Percentiles rank a stretch among this genome's conserved stretches.
Evolutionary conservation across 73 alveolate species (phyloP).

Genomic region (Paramecium sexaurelia): DNA sequence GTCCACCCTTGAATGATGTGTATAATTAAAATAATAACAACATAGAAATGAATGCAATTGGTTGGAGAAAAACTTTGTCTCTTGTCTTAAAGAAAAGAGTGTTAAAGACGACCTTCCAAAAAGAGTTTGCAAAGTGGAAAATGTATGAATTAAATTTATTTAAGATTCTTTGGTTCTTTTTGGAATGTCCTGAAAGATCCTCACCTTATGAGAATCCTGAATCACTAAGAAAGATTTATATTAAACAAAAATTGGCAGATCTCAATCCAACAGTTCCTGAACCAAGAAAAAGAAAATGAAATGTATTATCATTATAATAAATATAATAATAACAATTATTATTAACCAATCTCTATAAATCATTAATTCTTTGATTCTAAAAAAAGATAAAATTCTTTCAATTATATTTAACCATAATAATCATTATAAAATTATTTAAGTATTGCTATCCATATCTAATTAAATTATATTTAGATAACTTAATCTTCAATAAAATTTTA

Average conservation of each 20-base stretch:
- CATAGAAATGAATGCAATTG: conserved; percentile 66
- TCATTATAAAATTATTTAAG: conserved; percentile 54
- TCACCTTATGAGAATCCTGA: conserved; percentile 57
- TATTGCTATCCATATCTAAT: conserved; percentile 27
- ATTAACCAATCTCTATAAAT: not conserved
- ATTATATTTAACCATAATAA: conserved; percentile 60
- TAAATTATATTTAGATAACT: not conserved
- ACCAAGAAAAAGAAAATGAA: conserved; percentile 51
- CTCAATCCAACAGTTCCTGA: conserved; percentile 9
- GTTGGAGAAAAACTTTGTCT: conserved; percentile 58
- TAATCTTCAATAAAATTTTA: conserved; percentile 59
- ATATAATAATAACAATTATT: not conserved
- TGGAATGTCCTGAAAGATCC: conserved; percentile 68
- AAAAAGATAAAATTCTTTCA: conserved; percentile 18
- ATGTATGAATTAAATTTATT: conserved; percentile 19
- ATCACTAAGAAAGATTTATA: conserved; percentile 62
- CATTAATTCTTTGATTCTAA: conserved; percentile 43
- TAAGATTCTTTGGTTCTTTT: conserved; percentile 67
- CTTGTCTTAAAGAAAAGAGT: conserved; percentile 67
- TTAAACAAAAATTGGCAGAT: conserved; percentile 62
- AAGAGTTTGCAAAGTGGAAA: conserved; percentile 64
- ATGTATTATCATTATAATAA: not conserved
- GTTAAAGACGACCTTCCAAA: conserved; percentile 63
- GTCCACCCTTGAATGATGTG: conserved; percentile 59
- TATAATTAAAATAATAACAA: not conserved